Base-by-base conservation (phyloP, 2,329 filamentous ascomycete species). In the Verticillium alfalfae region DNA sequence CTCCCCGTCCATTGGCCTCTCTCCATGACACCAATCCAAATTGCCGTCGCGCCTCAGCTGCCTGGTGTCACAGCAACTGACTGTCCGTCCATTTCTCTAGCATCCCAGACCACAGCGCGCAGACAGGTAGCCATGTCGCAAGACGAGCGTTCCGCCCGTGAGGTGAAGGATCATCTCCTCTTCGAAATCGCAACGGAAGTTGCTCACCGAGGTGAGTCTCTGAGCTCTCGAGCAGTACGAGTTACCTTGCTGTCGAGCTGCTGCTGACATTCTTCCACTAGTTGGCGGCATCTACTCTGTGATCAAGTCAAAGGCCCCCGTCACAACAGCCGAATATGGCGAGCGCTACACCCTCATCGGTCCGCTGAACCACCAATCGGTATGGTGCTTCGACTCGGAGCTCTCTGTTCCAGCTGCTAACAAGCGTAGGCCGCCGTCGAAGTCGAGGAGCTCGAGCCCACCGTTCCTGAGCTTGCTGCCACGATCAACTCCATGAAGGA, bases 241-340 rank as follows among this genome's bases (percentile, higher is more conserved):
- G 45, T 10, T 5, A 2, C n/a, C 41, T 57, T 52, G 31, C 31
- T 15, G 13, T 15, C 57, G 55, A 34, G 31, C 18, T 56, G 38
- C n/a, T 34, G 8, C 34, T 34, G 57, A 41, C 34, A 26, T 52
- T 60, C 54, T 63, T 56, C 56, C 5, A 15, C 18, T 62, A 96
- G 95, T 99, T 65, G 95, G 95, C 72, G 95, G 95, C 70, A 99
- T 99, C 79, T 99, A 99, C 83, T 98, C 94, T 16, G 95, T 99
- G 67, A 88, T 99, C 78, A 99, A 99, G 79, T 99, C 95, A 65
- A 99, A 99, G 78, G 94, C 95, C 41, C 94, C 95, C 58, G 95
- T 98, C 65, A 98, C 95, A 54, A 97, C 94, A 1, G 93, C 93
- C 64, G 95, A 99, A 78, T 99, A 98, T 95, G 95, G 95, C 77